These are phyloP conservation scores for Trichophyton schoenleinii DNA, from an alignment of 2,329 filamentous ascomycete species.

Conservation along the genomic window DNA sequence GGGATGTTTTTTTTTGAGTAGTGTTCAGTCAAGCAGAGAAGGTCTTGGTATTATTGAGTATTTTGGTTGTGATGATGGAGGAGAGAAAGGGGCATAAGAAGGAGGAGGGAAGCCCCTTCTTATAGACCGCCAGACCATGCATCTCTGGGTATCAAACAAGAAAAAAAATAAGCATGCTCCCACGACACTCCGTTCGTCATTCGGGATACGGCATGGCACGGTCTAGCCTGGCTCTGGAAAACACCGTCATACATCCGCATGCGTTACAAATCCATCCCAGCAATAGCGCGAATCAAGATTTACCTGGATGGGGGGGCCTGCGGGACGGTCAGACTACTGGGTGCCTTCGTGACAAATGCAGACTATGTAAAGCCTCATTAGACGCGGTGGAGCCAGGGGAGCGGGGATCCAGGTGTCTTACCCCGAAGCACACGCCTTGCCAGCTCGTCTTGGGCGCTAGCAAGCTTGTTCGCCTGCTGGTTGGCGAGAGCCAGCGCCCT, in stretches of 20 bases:
- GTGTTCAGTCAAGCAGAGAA: not conserved
- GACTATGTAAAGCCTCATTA: not conserved
- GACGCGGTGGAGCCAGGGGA: not conserved
- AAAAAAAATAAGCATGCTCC: not conserved
- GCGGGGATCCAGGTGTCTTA: not conserved
- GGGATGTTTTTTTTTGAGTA: not conserved
- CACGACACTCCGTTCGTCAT: not conserved
- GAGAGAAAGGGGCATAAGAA: conserved; percentile 2
- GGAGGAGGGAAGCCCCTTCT: conserved; percentile 5
- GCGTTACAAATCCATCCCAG: not conserved
- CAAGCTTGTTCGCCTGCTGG: not conserved
- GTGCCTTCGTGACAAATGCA: not conserved
- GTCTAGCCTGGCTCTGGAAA: not conserved
- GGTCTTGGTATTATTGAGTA: not conserved
- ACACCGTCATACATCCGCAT: not conserved
- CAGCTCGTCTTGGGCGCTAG: not conserved
- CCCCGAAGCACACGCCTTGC: not conserved
- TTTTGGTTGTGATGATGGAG: not conserved
- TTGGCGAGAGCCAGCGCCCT: not conserved
- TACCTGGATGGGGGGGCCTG: not conserved
- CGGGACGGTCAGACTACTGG: not conserved
- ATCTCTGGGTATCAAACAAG: not conserved
- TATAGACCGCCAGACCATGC: conserved; percentile 2
- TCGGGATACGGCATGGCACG: not conserved
- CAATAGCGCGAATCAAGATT: not conserved